Conservation (phyloP, 495 filamentous ascomycete species). For the Penicillium pulvis region DNA sequence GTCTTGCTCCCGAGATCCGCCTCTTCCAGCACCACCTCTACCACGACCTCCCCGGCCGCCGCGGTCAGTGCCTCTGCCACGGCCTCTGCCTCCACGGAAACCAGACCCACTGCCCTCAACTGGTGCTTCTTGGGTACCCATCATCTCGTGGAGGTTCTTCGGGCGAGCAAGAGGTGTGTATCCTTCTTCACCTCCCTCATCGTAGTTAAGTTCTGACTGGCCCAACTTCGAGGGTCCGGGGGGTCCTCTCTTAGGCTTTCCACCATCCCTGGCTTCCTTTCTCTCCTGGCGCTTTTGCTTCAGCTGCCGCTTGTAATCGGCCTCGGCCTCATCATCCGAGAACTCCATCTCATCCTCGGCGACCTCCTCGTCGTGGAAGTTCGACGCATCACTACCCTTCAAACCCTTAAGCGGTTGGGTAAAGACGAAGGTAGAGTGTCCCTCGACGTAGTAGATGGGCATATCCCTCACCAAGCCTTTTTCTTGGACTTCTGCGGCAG, state of each 20-base stretch:
- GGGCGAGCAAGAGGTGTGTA: conserved; percentile 73
- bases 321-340: conserved; percentile 93
- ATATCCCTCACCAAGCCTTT: conserved; percentile 64
- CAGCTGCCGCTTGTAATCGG: conserved; percentile 71
- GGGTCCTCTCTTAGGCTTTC: conserved; percentile 29
- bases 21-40: conserved; percentile 45
- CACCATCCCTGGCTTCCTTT: conserved; percentile 41
- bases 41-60: conserved; percentile 50
- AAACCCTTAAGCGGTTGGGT: conserved; percentile 73
- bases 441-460: conserved; percentile 73
- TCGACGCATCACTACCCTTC: conserved; percentile 91
- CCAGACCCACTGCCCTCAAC: conserved; percentile 45
- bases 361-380: conserved; percentile 92
- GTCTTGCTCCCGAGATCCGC: conserved; percentile 49
- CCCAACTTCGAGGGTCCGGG: conserved; percentile 43
- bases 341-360: conserved; percentile 85
- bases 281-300: conserved; percentile 60
- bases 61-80: conserved; percentile 47
- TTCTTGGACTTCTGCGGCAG: conserved; percentile 63
- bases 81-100: conserved; percentile 44
- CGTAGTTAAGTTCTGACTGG: conserved; percentile 56
- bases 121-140: conserved; percentile 46
- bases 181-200: conserved; percentile 51
- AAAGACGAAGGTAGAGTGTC: conserved; percentile 77
- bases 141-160: conserved; percentile 57